Percentiles rank a stretch among this genome's conserved stretches.
phyloP scores from a whole-genome alignment of 2,329 filamentous ascomycete genomes.

The Cladophialophora bantiana region DNA sequence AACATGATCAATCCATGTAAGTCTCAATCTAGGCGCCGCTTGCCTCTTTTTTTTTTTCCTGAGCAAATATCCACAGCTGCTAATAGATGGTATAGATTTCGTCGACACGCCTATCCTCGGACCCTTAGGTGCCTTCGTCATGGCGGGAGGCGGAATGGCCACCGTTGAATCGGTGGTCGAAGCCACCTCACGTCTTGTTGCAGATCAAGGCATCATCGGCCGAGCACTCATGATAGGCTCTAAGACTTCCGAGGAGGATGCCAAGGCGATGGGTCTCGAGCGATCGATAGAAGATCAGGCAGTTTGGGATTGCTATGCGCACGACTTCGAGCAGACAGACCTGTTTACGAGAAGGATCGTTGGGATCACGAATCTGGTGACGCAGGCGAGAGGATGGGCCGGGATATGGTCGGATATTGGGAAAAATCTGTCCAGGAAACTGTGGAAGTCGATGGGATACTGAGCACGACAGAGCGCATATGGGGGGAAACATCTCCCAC shows the following conservation, averaged over 20 bases:
- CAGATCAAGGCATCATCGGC: constrained; percentile 64
- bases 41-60: not conserved
- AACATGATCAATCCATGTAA: constrained; percentile 69
- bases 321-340: constrained; percentile 66
- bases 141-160: constrained; percentile 65
- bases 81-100: constrained; percentile 55
- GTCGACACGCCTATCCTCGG: constrained; percentile 67
- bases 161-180: constrained; percentile 67
- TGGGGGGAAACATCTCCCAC: not conserved
- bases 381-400: constrained; percentile 63
- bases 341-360: constrained; percentile 63
- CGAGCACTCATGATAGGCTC: constrained; percentile 66
- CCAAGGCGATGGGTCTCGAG: constrained; percentile 33
- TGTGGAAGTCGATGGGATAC: constrained; percentile 30
- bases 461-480: not conserved
- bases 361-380: constrained; percentile 51
- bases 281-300: constrained; percentile 40
- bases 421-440: constrained; percentile 8
- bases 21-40: not conserved
- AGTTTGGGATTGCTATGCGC: constrained; percentile 67
- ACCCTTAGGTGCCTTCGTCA: constrained; percentile 55
- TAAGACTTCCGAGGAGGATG: constrained; percentile 55
- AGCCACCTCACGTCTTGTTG: constrained; percentile 67
- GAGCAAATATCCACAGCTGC: not conserved
- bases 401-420: constrained; percentile 50